Evolutionary conservation across 2,329 filamentous ascomycete genomes (phyloP), one percentile per base, ranked within the genome.

Genomic region (Fusarium sp.): DNA sequence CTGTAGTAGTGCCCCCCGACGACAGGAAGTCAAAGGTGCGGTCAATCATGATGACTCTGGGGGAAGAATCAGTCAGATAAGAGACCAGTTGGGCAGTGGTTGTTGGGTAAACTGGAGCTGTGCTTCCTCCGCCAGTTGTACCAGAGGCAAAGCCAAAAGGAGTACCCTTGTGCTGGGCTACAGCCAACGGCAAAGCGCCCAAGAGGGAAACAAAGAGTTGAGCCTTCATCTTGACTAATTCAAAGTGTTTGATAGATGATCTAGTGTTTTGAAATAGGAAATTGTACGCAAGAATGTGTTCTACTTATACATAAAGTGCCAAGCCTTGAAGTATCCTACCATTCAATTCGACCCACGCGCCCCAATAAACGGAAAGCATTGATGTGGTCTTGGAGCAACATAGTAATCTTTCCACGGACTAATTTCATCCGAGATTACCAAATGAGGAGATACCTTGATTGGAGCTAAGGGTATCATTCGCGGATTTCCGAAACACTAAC

Each of bases 51-150:
- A 90, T 89, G 62, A 85, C 83, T 23, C 86, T 83, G 15, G 87
- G 69, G 21, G 78, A 75, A 57, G 75, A 77, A 71, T 88, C 86
- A 15, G 79, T 80, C n/a, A 90, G 20, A 11, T 15, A 26, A 17
- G 14, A 11, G 15, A 56, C 83, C 38, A 89, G 83, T 82, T 90
- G 80, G 21, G 76, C 80, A 36, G 75, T 86, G 38, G 80, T 83
- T 10, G 74, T 77, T 6, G 87, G 87, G 65, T 86, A 85, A 7
- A 84, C 83, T 17, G 85, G 76, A 21, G 80, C 77, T 26, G 84
- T 86, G 62, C 70, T 80, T 46, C 86, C 88, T 71, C 88, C 88
- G 40, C 88, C 88, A n/a, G 88, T 89, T 24, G 86, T 84, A 38
- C 86, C 86, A 60, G 75, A 76, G 34, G 79, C 79, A 62, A 82